Conservation (phyloP, 345 rosid species). For the Linum trigynum region DNA sequence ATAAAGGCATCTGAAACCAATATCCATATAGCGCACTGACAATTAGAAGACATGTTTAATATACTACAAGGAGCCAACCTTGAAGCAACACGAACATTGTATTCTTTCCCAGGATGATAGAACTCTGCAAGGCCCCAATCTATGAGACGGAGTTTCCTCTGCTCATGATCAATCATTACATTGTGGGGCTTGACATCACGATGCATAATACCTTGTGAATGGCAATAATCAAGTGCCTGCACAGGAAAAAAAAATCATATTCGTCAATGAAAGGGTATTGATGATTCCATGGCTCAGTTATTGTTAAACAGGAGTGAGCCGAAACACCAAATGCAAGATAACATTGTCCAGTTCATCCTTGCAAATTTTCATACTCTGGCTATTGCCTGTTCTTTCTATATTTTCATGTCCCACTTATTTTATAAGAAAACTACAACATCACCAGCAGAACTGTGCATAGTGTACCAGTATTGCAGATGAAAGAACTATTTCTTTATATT, state of each 20-base stretch:
- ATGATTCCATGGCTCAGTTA: neutral
- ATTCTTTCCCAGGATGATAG: constrained; percentile 94
- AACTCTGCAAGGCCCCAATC: constrained; percentile 99
- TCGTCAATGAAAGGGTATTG: neutral
- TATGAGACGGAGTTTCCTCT: constrained; percentile 83
- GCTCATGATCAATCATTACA: constrained; percentile 98
- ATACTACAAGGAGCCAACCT: constrained; percentile 31
- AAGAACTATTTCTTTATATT: no score
- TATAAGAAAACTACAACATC: neutral
- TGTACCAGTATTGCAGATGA: neutral
- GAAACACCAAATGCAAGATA: neutral
- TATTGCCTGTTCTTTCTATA: neutral
- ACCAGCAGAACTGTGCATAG: neutral
- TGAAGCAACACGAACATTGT: constrained; percentile 96
- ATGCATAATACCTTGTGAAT: constrained; percentile 98
- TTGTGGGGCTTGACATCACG: constrained; percentile 99
- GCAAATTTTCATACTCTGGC: neutral
- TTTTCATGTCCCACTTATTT: neutral
- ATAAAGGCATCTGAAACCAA: constrained; percentile 8
- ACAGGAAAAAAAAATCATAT: constrained; percentile 6
- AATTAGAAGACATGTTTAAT: no score
- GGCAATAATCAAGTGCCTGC: constrained; percentile 95
- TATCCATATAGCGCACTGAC: no score
- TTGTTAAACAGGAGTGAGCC: neutral
- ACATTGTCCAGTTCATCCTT: neutral